Percentiles rank a stretch among this genome's conserved stretches.
These are phyloP conservation scores for Talaromyces sp. DNA, from an alignment of 2,329 filamentous ascomycete genomes.

Conservation along the genomic window DNA sequence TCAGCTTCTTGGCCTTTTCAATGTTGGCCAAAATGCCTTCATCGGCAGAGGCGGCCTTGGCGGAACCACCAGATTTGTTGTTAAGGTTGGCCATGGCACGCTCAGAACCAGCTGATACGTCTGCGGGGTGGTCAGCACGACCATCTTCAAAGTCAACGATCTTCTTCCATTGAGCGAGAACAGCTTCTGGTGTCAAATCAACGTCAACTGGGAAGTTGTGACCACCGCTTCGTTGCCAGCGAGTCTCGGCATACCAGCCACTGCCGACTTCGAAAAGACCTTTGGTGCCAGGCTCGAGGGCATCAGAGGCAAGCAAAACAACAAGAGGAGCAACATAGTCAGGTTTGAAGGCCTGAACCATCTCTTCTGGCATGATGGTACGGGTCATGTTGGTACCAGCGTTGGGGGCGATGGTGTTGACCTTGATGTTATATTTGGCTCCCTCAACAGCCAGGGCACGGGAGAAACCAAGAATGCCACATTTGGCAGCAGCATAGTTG, in stretches of 20 bases:
- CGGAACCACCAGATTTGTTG: slow-evolving; percentile 57
- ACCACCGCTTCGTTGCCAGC: slow-evolving; percentile 90
- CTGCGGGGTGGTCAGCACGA: slow-evolving; percentile 80
- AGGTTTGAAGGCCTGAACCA: slow-evolving; percentile 98
- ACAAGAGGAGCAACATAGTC: slow-evolving; percentile 96
- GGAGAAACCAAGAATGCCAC: slow-evolving; percentile 91
- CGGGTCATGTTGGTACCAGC: slow-evolving; percentile 93
- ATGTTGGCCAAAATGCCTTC: slow-evolving; percentile 72
- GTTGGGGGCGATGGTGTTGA: slow-evolving; percentile 97
- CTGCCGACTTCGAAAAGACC: slow-evolving; percentile 91
- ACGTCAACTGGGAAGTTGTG: slow-evolving; percentile 88
- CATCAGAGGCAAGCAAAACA: slow-evolving; percentile 79
- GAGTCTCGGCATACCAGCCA: slow-evolving; percentile 85
- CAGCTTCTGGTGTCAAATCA: slow-evolving; percentile 76
- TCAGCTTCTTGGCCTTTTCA: slow-evolving; percentile 67
- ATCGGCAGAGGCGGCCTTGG: slow-evolving; percentile 50
- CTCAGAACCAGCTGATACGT: slow-evolving; percentile 70
- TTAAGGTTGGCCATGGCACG: slow-evolving; percentile 82
- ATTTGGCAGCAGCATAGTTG: slow-evolving; percentile 92
- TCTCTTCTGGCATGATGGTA: slow-evolving; percentile 91
- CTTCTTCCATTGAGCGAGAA: slow-evolving; percentile 69
- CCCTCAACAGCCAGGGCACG: slow-evolving; percentile 90
- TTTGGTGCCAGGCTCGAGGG: slow-evolving; percentile 78
- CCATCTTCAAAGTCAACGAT: slow-evolving; percentile 86
- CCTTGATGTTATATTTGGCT: slow-evolving; percentile 93